Evolutionary conservation across 495 filamentous ascomycete species (phyloP).

Genomic region (Talaromyces wortmannii): DNA sequence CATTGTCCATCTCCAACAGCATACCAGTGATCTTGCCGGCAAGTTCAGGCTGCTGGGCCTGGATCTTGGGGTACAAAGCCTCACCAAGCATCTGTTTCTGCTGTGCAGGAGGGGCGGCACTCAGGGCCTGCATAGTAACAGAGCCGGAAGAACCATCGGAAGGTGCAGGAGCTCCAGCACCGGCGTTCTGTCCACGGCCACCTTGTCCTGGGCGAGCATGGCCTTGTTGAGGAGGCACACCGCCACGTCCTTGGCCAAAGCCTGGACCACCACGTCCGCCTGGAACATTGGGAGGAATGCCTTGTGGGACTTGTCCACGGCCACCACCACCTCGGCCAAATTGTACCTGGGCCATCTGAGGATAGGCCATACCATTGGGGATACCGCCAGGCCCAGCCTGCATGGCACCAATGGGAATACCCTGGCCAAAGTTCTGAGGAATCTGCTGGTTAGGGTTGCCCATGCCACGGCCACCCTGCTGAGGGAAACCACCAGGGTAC

Average conservation of each 20-base stretch:
- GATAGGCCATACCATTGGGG: slow-evolving; percentile 48
- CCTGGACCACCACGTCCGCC: slow-evolving; percentile 67
- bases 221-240: slow-evolving; percentile 41
- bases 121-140: slow-evolving; percentile 37
- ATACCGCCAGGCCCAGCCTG: slow-evolving; percentile 53
- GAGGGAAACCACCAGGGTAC: slow-evolving; percentile 69
- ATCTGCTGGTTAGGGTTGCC: slow-evolving; percentile 67
- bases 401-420: slow-evolving; percentile 69
- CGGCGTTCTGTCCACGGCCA: slow-evolving; percentile 23
- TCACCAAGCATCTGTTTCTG: slow-evolving; percentile 99
- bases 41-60: slow-evolving; percentile 82
- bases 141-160: slow-evolving; percentile 18
- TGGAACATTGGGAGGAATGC: slow-evolving; percentile 52
- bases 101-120: slow-evolving; percentile 51
- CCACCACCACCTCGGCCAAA: slow-evolving; percentile 65
- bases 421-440: slow-evolving; percentile 72
- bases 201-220: slow-evolving; percentile 42
- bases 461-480: slow-evolving; percentile 75
- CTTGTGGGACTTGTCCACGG: slow-evolving; percentile 69
- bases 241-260: slow-evolving; percentile 42
- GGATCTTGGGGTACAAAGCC: slow-evolving; percentile 96
- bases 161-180: slow-evolving; percentile 29
- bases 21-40: slow-evolving; percentile 99
- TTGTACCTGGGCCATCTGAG: slow-evolving; percentile 55
- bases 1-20: slow-evolving; percentile 98